Conservation (phyloP, 176 grass and related monocot species). For the Areca catechu region DNA sequence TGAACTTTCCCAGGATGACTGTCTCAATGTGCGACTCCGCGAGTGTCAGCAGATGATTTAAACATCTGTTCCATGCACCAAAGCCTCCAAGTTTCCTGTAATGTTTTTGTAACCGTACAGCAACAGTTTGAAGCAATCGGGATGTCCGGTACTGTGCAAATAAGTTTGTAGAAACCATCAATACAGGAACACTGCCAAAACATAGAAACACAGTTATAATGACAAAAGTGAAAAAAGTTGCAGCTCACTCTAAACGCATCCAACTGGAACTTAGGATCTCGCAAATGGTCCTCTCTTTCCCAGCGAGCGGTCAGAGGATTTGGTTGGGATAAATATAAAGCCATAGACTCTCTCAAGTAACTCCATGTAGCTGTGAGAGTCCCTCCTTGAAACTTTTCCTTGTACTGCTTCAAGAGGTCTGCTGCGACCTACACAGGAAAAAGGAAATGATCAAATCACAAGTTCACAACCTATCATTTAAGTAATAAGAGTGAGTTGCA, state of each 20-base stretch:
- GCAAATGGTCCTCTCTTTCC: slow-evolving; percentile 92
- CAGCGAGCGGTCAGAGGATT: slow-evolving; percentile 90
- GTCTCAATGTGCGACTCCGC: slow-evolving; percentile 90
- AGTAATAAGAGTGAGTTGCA: slow-evolving; percentile 3
- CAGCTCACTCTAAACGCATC: slow-evolving; percentile 85
- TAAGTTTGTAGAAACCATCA: slow-evolving; percentile 1
- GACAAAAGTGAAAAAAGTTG: neutral
- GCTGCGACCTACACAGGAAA: slow-evolving; percentile 53
- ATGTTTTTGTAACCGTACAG: slow-evolving; percentile 78
- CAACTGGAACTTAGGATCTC: slow-evolving; percentile 90
- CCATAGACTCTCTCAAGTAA: slow-evolving; percentile 95
- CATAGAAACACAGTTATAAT: neutral
- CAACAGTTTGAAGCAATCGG: slow-evolving; percentile 81
- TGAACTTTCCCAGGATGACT: slow-evolving; percentile 84
- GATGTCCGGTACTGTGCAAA: slow-evolving; percentile 81
- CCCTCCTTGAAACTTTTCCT: slow-evolving; percentile 88
- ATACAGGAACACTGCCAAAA: too few species aligned
- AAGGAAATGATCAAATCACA: slow-evolving; percentile 2
- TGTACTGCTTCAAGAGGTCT: slow-evolving; percentile 91
- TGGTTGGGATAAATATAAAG: slow-evolving; percentile 74
- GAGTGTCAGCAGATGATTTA: slow-evolving; percentile 91
- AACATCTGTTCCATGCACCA: slow-evolving; percentile 98
- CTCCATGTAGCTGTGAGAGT: slow-evolving; percentile 90
- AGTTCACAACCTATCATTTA: neutral
- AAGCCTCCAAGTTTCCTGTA: slow-evolving; percentile 77